Conservation (phyloP, 306 rosid species). For the Phaseolus lunatus region DNA sequence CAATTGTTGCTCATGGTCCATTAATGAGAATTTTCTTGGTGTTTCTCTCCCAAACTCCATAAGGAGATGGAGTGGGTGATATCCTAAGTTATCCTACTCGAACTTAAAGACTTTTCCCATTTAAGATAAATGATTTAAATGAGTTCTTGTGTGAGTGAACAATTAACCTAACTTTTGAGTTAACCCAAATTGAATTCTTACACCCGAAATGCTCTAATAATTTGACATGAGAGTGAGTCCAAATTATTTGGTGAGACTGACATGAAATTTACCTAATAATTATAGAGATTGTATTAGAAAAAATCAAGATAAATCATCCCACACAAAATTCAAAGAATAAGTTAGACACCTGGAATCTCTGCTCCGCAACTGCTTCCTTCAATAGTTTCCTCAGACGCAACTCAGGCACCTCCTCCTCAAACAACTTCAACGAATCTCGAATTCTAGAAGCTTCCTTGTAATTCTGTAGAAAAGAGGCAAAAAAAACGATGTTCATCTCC, state of each 20-base stretch:
- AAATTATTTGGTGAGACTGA: neutral
- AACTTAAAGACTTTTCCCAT: too few species aligned
- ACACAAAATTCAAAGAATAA: neutral
- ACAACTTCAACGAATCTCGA: slow-evolving; percentile 76
- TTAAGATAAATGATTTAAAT: neutral
- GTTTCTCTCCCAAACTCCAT: too few species aligned
- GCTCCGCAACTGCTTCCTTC: slow-evolving; percentile 79
- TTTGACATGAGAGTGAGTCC: neutral
- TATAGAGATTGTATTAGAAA: neutral
- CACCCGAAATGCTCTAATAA: neutral
- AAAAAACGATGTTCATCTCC: neutral
- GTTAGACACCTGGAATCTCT: slow-evolving; percentile 73
- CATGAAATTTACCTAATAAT: neutral
- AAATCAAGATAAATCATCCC: neutral
- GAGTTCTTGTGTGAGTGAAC: neutral
- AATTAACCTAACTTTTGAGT: neutral
- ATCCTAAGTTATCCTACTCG: too few species aligned
- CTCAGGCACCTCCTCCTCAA: slow-evolving; percentile 89
- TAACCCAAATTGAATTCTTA: neutral
- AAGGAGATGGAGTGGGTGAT: too few species aligned
- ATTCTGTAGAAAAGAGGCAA: slow-evolving; percentile 53
- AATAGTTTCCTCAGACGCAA: slow-evolving; percentile 71
- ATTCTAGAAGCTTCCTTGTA: slow-evolving; percentile 96
- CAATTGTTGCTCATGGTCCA: too few species aligned
- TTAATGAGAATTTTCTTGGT: too few species aligned